Evolutionary conservation across 169 alveolate genomes (phyloP).

Genomic region (Nephromyces sp.): DNA sequence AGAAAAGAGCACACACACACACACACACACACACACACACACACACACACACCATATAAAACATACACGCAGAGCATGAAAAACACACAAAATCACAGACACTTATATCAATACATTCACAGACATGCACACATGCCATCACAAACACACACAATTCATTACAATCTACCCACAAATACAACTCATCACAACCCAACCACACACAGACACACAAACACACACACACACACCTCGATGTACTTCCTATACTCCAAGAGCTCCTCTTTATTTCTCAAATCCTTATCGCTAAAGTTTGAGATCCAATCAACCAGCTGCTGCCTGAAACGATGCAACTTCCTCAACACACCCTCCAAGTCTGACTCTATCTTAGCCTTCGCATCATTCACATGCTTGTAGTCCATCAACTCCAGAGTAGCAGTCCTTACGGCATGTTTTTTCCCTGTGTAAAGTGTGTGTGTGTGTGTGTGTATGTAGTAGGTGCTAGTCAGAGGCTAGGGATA

Average conservation of each 20-base stretch:
- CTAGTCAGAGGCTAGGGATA: neutral
- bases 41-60: neutral
- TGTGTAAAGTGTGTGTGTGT: neutral
- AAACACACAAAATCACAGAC: neutral
- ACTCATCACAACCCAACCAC: neutral
- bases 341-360: neutral
- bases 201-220: neutral
- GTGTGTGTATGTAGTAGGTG: neutral
- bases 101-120: neutral
- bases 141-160: neutral
- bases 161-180: neutral
- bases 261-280: constrained; percentile 1
- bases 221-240: neutral
- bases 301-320: constrained; percentile 5
- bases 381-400: constrained; percentile 5
- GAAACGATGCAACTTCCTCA: constrained; percentile 8
- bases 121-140: neutral
- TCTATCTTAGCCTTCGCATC: neutral
- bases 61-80: neutral
- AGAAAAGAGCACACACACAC: neutral
- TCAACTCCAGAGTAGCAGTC: constrained; percentile 6
- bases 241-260: neutral
- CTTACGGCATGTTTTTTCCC: constrained; percentile 7
- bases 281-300: constrained; percentile 2
- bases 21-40: neutral